A percentile compares a stretch with the other conserved stretches of the same genome.
Conservation (phyloP, 1,284 basidiomycete genomes). For the Coniferiporia sulphurascens region DNA sequence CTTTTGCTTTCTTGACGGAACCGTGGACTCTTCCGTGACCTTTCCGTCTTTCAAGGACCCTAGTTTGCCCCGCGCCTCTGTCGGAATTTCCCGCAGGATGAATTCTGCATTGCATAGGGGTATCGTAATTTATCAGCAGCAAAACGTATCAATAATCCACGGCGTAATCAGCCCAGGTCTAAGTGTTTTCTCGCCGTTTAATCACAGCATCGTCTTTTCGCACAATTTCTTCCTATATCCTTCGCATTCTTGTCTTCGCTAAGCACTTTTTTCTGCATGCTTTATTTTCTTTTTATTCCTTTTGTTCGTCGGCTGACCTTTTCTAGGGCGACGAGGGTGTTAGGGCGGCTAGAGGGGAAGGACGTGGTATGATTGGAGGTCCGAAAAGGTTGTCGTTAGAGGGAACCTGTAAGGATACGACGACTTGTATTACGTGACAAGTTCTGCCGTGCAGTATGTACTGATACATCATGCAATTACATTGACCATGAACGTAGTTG, state of each 20-base stretch:
- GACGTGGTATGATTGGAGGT: neutral
- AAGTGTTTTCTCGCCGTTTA: constrained; percentile 12
- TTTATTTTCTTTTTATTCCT: neutral
- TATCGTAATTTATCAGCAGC: constrained; percentile 8
- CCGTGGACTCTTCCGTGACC: too few relatives aligned
- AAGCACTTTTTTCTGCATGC: neutral
- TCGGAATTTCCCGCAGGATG: neutral
- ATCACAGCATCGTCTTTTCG: neutral
- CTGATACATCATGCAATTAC: neutral
- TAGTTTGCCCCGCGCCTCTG: neutral
- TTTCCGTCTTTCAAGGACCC: too few relatives aligned
- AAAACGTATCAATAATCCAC: neutral
- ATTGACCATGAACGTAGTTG: too few relatives aligned
- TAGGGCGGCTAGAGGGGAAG: neutral
- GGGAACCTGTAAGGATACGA: neutral
- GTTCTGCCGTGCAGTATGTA: neutral
- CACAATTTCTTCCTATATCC: neutral
- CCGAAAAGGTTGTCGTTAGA: neutral
- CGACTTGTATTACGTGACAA: neutral
- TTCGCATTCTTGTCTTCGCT: neutral
- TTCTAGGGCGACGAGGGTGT: neutral
- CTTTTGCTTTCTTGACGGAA: too few relatives aligned
- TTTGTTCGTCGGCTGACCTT: neutral
- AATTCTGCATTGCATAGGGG: neutral
- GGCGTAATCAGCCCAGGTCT: constrained; percentile 12